Evolutionary conservation across 2,329 filamentous ascomycete genomes (phyloP), one percentile per base, ranked within the genome.

Genomic region (Leptographium flavum): DNA sequence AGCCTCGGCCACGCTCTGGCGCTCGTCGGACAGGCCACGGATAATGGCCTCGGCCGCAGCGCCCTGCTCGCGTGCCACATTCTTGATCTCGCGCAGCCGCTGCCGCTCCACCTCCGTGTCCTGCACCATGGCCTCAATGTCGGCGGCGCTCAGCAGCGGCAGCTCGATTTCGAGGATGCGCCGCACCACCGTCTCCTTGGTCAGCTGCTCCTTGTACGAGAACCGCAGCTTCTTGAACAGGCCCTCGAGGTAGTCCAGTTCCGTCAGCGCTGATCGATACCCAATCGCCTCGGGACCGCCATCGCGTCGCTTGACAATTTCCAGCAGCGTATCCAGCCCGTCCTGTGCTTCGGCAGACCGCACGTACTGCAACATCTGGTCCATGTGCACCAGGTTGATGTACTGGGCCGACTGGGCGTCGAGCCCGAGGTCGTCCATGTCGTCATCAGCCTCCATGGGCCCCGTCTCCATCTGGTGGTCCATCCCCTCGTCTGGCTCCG

Each of bases 141-240:
- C 88, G 54, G 80, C 74, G 37, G 81, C 76, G 35, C 81, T 81
- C 47, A 94, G 84, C 39, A 96, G 82, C 15, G 88, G 71, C 0
- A 90, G 92, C 41, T 88, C 87, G 51, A 94, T 85, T 51, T 86
- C 87, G 15, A 93, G 87, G 54, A 96, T 93, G 51, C 85, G 81
- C 53, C 87, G 85, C 45, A 98, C 81, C 62, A 95, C 96, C 58
- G 94, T 94, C 62, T 98, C 92, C 65, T 96, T 98, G 38, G 90
- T 96, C 50, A 96, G 87, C 68, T 96, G 92, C 64, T 98, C 92
- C 55, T 95, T 83, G 64, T 96, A 96, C 52, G 85, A 93, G 69
- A 96, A 96, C 54, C 90, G 86, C 33, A 96, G 73, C 66, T 98
- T 96, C 36, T 87, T 83, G 63, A 96, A 98, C 19, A 96, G 76